These are phyloP conservation scores for Cladosporium sp. DNA, from an alignment of 2,329 filamentous ascomycete species.

Conservation along the genomic window DNA sequence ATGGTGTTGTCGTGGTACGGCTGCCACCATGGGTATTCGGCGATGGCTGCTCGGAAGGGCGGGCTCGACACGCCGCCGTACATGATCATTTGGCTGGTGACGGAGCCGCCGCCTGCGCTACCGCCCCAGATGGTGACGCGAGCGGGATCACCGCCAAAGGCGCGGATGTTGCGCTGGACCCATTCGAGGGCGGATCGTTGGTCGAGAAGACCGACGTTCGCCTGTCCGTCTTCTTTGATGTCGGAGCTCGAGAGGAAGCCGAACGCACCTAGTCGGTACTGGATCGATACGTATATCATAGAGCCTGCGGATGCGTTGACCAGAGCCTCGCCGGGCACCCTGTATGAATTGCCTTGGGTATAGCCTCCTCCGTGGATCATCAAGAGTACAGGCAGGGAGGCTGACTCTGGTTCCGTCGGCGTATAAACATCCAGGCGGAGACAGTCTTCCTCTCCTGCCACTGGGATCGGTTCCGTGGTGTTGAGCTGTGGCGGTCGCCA, in stretches of 20 bases:
- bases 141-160: constrained; percentile 26
- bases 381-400: constrained; percentile 25
- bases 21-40: constrained; percentile 33
- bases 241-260: constrained; percentile 23
- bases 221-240: constrained; percentile 18
- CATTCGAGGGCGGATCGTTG: constrained; percentile 25
- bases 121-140: constrained; percentile 23
- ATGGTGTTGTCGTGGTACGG: constrained; percentile 18
- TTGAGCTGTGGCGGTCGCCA: constrained; percentile 10
- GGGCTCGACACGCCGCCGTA: constrained; percentile 33
- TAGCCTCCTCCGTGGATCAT: constrained; percentile 36
- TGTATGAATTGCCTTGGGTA: constrained; percentile 23
- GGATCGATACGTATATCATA: constrained; percentile 27
- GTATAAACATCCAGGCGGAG: constrained; percentile 36
- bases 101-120: constrained; percentile 23
- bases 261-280: constrained; percentile 27
- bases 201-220: constrained; percentile 24
- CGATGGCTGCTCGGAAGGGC: constrained; percentile 39
- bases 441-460: constrained; percentile 32
- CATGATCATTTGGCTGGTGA: constrained; percentile 31
- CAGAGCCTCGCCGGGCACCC: constrained; percentile 21
- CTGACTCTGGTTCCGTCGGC: constrained; percentile 28
- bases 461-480: constrained; percentile 10
- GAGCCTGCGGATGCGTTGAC: constrained; percentile 29
- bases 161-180: constrained; percentile 24